Evolutionary conservation across 169 alveolate genomes (phyloP), one percentile per base, ranked within the genome.

Genomic region (Plasmodium blacklocki): DNA sequence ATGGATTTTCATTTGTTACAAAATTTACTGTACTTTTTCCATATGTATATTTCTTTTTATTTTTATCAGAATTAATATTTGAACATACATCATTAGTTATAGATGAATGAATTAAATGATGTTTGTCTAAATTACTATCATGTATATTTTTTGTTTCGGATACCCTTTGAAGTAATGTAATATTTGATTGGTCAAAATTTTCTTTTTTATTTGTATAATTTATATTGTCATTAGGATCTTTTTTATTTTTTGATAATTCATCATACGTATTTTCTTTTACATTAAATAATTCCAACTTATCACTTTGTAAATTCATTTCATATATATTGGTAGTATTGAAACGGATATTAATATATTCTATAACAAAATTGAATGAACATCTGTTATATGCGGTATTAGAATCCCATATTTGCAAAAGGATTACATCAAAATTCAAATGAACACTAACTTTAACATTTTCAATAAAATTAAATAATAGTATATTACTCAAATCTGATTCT

Each of bases 281-380:
- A 12, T 66, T 66, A 66, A 32, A 66, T 26, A 66, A 14, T 66
- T 66, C 56, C 58, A 18, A 11, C 19, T 18, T 71, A 9, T 12
- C 15, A 29, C 26, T 21, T 21, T 19, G 45, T 70, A 68, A 58
- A 83, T 49, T 43, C 15, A 18, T 58, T 32, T 83, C 91, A 83
- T 68, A 83, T 18, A 68, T 23, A 62, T 70, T 83, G 54, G 71
- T 50, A 58, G 91, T 54, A 45, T 58, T 59, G 23, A 83, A 63
- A 68, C 71, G 47, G 32, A 71, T 21, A 50, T 59, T 2, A 49
- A 83, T 21, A 63, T 83, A 83, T 52, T 83, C 91, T 18, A 83
- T 83, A 52, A 83, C 91, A 59, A 83, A 83, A 83, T 83, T 83
- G 18, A 83, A 49, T 68, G 91, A 83, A 14, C 91, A 83, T 49